These are phyloP conservation scores for Mariannaea elegans DNA, from an alignment of 2,329 filamentous ascomycete species.

Conservation along the genomic window DNA sequence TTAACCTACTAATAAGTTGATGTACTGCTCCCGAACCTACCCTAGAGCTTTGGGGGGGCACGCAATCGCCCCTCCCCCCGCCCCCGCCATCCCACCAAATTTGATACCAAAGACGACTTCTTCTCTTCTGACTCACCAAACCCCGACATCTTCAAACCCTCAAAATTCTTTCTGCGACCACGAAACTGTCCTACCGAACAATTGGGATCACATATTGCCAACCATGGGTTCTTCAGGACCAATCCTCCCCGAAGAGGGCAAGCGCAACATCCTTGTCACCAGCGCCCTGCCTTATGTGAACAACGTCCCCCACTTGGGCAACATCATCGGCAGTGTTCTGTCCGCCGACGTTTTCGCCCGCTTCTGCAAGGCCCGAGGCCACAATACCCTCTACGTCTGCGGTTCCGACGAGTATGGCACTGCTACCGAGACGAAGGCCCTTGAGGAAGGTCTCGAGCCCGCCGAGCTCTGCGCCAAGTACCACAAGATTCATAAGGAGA, in stretches of 20 bases:
- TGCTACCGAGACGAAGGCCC: slow-evolving; percentile 93
- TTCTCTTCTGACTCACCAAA: slow-evolving; percentile 38
- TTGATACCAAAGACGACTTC: slow-evolving; percentile 35
- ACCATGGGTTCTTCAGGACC: slow-evolving; percentile 43
- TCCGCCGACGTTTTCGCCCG: slow-evolving; percentile 87
- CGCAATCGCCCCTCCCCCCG: slow-evolving; percentile 25
- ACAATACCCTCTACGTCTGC: slow-evolving; percentile 85
- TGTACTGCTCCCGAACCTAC: not conserved
- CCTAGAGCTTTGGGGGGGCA: slow-evolving; percentile 1
- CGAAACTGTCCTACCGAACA: not conserved
- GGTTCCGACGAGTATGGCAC: slow-evolving; percentile 95
- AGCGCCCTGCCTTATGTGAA: slow-evolving; percentile 86
- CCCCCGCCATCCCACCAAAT: slow-evolving; percentile 39
- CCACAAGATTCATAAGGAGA: slow-evolving; percentile 85
- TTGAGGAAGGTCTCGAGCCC: slow-evolving; percentile 85
- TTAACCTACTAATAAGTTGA: too few species aligned
- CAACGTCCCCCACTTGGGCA: slow-evolving; percentile 84
- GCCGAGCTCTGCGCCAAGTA: slow-evolving; percentile 91
- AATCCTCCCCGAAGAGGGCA: slow-evolving; percentile 73
- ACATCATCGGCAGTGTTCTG: slow-evolving; percentile 87
- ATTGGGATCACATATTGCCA: slow-evolving; percentile 16
- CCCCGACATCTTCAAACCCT: slow-evolving; percentile 8
- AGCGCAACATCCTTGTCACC: slow-evolving; percentile 90
- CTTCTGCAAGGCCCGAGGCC: slow-evolving; percentile 81
- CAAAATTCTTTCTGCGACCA: not conserved